These are phyloP conservation scores for Cordyceps tenuipes DNA, from an alignment of 2,329 filamentous ascomycete species.

Conservation along the genomic window DNA sequence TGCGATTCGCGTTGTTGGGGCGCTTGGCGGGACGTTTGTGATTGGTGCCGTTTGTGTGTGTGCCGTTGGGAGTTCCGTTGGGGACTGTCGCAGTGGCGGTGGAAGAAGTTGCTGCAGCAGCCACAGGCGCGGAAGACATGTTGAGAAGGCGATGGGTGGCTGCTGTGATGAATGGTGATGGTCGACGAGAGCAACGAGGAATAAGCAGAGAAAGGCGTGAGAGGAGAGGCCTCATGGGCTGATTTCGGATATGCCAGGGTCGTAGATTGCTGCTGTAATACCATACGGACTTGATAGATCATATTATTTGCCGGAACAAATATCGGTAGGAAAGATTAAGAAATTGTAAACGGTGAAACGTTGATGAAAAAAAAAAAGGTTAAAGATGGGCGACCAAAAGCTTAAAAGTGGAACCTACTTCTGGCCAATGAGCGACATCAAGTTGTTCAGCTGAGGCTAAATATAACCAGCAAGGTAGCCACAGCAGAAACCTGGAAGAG, in stretches of 20 bases:
- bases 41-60: background rate
- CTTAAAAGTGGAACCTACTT: no score
- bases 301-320: background rate
- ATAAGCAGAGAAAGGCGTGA: background rate
- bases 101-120: background rate
- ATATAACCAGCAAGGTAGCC: no score
- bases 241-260: background rate
- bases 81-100: no score
- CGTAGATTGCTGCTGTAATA: background rate
- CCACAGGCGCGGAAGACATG: background rate
- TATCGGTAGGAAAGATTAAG: no score
- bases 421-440: no score
- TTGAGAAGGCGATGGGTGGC: background rate
- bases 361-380: no score
- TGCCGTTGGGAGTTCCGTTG: background rate
- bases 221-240: conserved; percentile 1
- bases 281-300: background rate
- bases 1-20: conserved; percentile 7
- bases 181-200: background rate
- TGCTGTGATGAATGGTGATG: background rate
- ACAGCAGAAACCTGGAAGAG: no score
- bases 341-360: no score
- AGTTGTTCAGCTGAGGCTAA: no score
- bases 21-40: conserved; percentile 8
- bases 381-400: no score